Conservation (phyloP, 1,284 basidiomycete genomes). For the Fistulinella cinereoalba region DNA sequence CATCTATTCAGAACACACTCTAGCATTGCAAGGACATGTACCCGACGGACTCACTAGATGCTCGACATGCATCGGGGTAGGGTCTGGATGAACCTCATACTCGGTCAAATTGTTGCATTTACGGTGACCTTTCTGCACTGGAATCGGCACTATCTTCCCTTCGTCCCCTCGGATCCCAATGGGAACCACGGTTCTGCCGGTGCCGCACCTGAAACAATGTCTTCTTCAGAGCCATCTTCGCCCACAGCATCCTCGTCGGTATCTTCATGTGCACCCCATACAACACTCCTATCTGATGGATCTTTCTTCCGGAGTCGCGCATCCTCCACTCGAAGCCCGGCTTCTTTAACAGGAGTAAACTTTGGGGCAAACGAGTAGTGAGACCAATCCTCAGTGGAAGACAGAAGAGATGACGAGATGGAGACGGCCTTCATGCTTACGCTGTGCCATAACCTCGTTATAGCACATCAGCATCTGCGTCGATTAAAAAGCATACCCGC, state of each 20-base stretch:
- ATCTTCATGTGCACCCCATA: conserved; percentile 57
- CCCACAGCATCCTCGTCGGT: conserved; percentile 48
- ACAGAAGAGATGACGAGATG: conserved; percentile 69
- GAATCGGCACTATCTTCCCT: conserved; percentile 42
- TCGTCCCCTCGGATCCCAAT: conserved; percentile 48
- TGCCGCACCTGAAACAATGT: conserved; percentile 35
- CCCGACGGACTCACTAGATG: conserved; percentile 46
- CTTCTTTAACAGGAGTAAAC: conserved; percentile 56
- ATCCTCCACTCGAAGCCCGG: conserved; percentile 49
- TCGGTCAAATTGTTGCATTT: conserved; percentile 37
- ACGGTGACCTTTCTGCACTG: conserved; percentile 19
- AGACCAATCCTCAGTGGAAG: conserved; percentile 55
- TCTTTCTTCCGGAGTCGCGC: conserved; percentile 52
- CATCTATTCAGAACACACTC: conserved; percentile 17
- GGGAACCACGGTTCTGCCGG: conserved; percentile 31
- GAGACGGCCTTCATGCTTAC: conserved; percentile 69
- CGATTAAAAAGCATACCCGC: conserved; percentile 44
- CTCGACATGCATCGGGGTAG: conserved; percentile 52
- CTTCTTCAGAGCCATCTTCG: conserved; percentile 48
- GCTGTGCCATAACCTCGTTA: conserved; percentile 39
- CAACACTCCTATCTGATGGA: conserved; percentile 39
- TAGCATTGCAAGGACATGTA: background rate
- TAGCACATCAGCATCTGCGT: background rate
- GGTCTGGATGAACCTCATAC: conserved; percentile 52
- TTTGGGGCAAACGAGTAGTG: conserved; percentile 37